Base-by-base conservation (phyloP, 768 basidiomycete genomes). In the Sarcodon aspratus region DNA sequence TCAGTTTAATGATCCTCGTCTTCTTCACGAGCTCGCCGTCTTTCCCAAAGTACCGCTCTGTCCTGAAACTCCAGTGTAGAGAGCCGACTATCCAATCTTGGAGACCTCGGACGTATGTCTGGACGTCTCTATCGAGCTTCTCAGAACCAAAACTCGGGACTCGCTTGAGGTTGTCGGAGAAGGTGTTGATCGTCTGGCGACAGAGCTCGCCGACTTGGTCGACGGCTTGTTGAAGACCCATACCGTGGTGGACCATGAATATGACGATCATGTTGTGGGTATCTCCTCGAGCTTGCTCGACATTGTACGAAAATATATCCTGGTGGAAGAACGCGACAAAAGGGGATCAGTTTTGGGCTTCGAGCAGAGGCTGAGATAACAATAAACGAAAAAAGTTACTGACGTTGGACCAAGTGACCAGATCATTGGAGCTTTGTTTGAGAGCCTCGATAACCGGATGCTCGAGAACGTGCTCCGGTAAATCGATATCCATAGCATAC, bases 281-380 rank as follows among this genome's bases (percentile, higher is more conserved):
- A 60, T 89, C 80, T 17, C 83, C 82, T 56, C 81, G 81, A n/a
- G 82, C 74, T 57, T 87, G 86, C 59, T 89, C 86, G 53, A 81
- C 78, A 61, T 85, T 85, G 68, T 80, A 89, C 21, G 85, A 87
- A 63, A 85, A 87, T 56, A 88, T 76, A 63, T 88, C 85, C 85
- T 85, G 54, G 38, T 52, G 53, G 47, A 49, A 47, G 12, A 13
- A 27, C 6, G n/a, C n/a, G 11, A 11, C n/a, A 21, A 2, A 33
- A 18, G 35, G 2, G 17, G 18, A 33, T 2, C 15, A 53, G 51
- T 54, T n/a, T n/a, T 54, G 52, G 58, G 48, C 15, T 31, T 15
- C 9, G 36, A 2, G 45, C 36, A 47, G 34, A 36, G 33, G 57
- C 48, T 58, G 49, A 17, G 57, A 54, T 48, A 48, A n/a, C n/a